Evolutionary conservation across 2,329 filamentous ascomycete species (phyloP).

Genomic region (Hymenotorrendiella dingleyae): DNA sequence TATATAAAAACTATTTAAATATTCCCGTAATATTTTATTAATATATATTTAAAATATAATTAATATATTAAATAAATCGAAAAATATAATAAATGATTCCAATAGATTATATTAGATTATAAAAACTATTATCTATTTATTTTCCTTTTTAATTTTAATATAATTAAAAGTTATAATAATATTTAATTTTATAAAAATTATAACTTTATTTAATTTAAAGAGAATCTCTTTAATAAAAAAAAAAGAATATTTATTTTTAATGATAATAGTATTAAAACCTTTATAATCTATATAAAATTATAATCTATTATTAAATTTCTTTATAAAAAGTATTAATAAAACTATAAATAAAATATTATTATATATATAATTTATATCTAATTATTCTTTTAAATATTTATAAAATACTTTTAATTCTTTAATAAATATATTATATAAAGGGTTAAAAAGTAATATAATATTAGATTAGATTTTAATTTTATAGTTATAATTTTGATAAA

Average conservation of each 20-base stretch:
- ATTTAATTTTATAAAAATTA: constrained; percentile 11
- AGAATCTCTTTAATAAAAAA: constrained; percentile 4
- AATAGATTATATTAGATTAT: neutral
- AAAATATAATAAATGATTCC: too few relatives aligned
- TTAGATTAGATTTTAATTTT: neutral
- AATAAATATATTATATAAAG: too few relatives aligned
- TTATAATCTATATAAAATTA: constrained; percentile 11
- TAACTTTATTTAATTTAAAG: neutral
- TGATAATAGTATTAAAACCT: constrained; percentile 4
- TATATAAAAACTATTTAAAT: neutral
- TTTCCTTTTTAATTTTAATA: constrained; percentile 11
- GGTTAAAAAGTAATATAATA: neutral
- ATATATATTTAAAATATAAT: neutral
- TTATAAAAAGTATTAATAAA: constrained; percentile 10
- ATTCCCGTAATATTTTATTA: neutral
- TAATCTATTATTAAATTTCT: constrained; percentile 12
- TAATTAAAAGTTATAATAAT: constrained; percentile 7
- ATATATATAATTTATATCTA: constrained; percentile 8
- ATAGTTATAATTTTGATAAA: neutral
- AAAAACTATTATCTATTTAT: constrained; percentile 17
- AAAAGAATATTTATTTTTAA: constrained; percentile 3
- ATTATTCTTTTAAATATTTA: constrained; percentile 3
- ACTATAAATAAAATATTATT: neutral
- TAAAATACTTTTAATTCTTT: neutral
- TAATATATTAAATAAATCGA: neutral